Evolutionary conservation across 2,329 filamentous ascomycete genomes (phyloP).

Genomic region (Chaetomium olivaceum): DNA sequence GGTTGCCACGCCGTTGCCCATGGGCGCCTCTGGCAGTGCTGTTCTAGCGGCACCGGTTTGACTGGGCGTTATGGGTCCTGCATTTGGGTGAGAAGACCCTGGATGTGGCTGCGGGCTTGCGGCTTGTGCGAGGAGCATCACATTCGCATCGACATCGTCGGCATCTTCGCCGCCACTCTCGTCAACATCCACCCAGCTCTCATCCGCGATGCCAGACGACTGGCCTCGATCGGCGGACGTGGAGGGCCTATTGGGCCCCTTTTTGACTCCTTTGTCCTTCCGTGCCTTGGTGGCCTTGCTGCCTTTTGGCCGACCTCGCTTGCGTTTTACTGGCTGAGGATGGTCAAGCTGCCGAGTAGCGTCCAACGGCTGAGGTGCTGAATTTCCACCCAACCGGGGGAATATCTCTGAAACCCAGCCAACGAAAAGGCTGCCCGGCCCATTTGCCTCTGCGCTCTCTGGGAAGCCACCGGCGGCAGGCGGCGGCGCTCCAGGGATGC

Average conservation of each 20-base stretch:
- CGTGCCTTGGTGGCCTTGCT: constrained; percentile 52
- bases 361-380: constrained; percentile 31
- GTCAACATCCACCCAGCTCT: constrained; percentile 51
- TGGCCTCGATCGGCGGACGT: constrained; percentile 13
- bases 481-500: constrained; percentile 57
- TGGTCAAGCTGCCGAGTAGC: constrained; percentile 29
- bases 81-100: neutral
- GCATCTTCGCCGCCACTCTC: constrained; percentile 37
- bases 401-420: constrained; percentile 66
- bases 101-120: constrained; percentile 20
- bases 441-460: constrained; percentile 56
- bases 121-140: constrained; percentile 30
- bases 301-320: constrained; percentile 57
- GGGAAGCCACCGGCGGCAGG: constrained; percentile 55
- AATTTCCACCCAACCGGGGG: constrained; percentile 43
- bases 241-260: constrained; percentile 39
- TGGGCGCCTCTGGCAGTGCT: constrained; percentile 20
- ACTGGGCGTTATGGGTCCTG: neutral
- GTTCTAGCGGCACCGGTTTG: constrained; percentile 19
- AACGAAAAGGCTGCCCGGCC: constrained; percentile 58
- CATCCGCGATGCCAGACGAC: constrained; percentile 35
- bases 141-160: constrained; percentile 29
- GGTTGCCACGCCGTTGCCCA: neutral
- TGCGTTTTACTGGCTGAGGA: constrained; percentile 42
- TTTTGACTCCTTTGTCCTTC: constrained; percentile 55